These are phyloP conservation scores for Spiraea crenata DNA, from an alignment of 331 rosid species.

Conservation along the genomic window DNA sequence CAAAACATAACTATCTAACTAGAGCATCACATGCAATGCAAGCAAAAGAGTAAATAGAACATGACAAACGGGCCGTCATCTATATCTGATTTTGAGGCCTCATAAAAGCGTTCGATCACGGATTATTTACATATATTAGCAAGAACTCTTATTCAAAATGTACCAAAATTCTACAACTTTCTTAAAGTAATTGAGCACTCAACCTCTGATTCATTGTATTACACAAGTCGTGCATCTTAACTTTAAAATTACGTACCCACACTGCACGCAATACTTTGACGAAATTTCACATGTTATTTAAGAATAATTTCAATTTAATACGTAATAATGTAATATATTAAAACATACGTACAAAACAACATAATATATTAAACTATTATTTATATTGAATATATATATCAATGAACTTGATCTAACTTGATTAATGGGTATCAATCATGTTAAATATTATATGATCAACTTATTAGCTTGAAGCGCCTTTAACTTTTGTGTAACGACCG, in stretches of 20 bases:
- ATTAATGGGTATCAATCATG: too few species aligned
- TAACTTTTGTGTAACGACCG: conserved; percentile 39
- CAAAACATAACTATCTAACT: too few species aligned
- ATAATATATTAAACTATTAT: too few species aligned
- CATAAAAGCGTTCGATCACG: conserved; percentile 54
- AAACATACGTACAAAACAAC: too few species aligned
- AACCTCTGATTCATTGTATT: neutral
- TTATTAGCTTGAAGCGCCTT: conserved; percentile 18
- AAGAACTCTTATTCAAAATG: neutral
- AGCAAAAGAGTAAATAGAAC: neutral
- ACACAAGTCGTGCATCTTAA: neutral
- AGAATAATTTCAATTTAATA: too few species aligned
- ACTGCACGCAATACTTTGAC: neutral
- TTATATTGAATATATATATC: too few species aligned
- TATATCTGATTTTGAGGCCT: conserved; percentile 36
- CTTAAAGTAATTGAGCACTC: conserved; percentile 12
- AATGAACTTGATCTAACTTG: too few species aligned
- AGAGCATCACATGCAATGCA: conserved; percentile 39
- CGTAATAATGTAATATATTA: too few species aligned
- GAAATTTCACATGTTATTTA: too few species aligned
- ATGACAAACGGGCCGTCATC: conserved; percentile 50
- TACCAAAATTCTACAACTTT: conserved; percentile 18
- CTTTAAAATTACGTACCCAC: neutral
- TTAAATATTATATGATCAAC: conserved; percentile 14
- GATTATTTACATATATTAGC: conserved; percentile 16